Conservation (phyloP, 208 protist species). For the Polymyxa betae region DNA sequence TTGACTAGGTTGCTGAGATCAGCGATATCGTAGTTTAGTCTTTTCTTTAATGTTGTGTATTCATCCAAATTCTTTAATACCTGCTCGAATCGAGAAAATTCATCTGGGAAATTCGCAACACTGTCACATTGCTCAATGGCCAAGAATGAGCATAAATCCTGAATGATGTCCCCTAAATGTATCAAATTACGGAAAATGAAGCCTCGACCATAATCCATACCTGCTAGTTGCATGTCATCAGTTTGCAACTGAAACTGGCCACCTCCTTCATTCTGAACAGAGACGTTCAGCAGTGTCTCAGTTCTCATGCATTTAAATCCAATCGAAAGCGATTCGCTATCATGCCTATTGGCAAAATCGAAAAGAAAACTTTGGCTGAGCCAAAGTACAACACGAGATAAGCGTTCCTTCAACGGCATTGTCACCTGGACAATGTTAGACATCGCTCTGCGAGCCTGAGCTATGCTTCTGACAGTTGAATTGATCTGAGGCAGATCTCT, state of each 20-base stretch:
- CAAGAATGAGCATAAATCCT: conserved; percentile 76
- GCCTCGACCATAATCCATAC: background rate
- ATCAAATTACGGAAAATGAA: background rate
- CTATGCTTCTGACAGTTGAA: background rate
- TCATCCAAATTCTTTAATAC: conserved; percentile 79
- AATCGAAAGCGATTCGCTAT: conserved; percentile 52
- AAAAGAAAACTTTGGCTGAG: conserved; percentile 37
- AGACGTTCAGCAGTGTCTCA: conserved; percentile 71
- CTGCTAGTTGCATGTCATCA: conserved; percentile 81
- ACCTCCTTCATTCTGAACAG: conserved; percentile 42
- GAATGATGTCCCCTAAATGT: conserved; percentile 77
- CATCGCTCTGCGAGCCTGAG: too few relatives aligned
- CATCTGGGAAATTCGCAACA: conserved; percentile 77
- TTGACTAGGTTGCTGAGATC: conserved; percentile 83
- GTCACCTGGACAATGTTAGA: conserved; percentile 25
- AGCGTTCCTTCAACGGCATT: conserved; percentile 23
- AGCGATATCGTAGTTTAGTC: conserved; percentile 88
- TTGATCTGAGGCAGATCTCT: background rate
- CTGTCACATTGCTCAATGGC: conserved; percentile 66
- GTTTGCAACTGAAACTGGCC: conserved; percentile 69
- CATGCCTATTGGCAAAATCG: background rate
- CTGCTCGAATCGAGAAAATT: conserved; percentile 63
- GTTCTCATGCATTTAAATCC: conserved; percentile 79
- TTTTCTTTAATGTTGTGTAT: conserved; percentile 81
- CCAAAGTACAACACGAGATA: conserved; percentile 52